phyloP scores from a whole-genome alignment of 345 rosid species.

The Cardamine resedifolia region DNA sequence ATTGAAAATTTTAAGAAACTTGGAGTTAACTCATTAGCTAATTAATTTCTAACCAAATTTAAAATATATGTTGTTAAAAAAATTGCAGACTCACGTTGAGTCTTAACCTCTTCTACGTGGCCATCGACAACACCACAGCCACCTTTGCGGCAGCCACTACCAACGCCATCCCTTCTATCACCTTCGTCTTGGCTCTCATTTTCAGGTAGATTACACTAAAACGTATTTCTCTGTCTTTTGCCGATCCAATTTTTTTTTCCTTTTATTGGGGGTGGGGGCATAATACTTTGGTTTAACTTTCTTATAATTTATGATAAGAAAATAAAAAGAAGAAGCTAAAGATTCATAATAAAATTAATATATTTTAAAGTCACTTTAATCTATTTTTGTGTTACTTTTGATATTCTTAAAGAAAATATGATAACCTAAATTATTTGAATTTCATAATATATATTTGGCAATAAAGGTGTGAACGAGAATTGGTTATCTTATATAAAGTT shows the following conservation, averaged over 20 bases:
- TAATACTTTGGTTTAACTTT: neutral
- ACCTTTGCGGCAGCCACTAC: constrained; percentile 88
- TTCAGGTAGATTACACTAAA: constrained; percentile 44
- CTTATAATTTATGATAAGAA: neutral
- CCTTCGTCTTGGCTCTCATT: constrained; percentile 60
- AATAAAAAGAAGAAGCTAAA: neutral
- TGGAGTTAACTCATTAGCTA: neutral
- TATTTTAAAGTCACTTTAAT: constrained; percentile 10
- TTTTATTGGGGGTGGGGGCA: neutral
- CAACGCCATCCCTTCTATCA: constrained; percentile 74
- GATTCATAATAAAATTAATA: neutral
- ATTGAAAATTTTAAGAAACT: neutral
- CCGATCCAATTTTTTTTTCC: neutral
- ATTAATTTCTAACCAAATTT: neutral
- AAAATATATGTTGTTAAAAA: neutral
- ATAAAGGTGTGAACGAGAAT: neutral
- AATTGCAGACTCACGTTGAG: constrained; percentile 65
- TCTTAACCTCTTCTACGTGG: constrained; percentile 65
- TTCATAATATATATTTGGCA: neutral
- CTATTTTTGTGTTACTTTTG: constrained; percentile 3
- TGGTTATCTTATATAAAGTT: neutral
- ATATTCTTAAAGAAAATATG: constrained; percentile 2
- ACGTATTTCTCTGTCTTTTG: neutral
- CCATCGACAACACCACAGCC: constrained; percentile 71
- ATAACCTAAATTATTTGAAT: neutral